A percentile compares a stretch with the other conserved stretches of the same genome.
Evolutionary conservation across 2,329 filamentous ascomycete genomes (phyloP).

Genomic region (Cryphonectria parasitica): DNA sequence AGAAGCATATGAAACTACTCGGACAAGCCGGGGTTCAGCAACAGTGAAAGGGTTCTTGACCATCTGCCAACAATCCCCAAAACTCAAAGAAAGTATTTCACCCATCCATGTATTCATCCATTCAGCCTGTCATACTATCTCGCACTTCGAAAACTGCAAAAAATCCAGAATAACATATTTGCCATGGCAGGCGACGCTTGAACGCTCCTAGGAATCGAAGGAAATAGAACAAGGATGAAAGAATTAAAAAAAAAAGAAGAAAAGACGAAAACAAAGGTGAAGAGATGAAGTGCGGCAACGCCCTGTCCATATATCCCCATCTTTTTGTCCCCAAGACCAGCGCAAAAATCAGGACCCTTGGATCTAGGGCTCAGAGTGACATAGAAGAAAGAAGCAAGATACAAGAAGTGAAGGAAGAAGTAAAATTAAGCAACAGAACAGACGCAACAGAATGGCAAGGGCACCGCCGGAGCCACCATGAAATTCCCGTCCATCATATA

Average conservation of each 20-base stretch:
- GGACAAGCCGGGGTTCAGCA: no score
- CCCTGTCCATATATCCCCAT: not conserved
- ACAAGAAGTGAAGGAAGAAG: slow-evolving; percentile 1
- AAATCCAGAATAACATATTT: not conserved
- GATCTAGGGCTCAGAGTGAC: not conserved
- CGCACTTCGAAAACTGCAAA: not conserved
- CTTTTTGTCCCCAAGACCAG: not conserved
- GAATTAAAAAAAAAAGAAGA: not conserved
- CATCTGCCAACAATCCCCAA: not conserved
- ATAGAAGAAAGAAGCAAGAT: not conserved
- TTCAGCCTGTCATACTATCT: not conserved
- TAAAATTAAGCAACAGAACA: not conserved
- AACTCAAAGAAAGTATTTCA: not conserved
- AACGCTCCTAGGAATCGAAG: not conserved
- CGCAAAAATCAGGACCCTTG: not conserved
- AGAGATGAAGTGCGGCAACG: not conserved
- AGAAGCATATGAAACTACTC: no score
- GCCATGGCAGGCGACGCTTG: not conserved
- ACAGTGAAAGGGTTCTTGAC: no score
- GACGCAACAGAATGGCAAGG: not conserved
- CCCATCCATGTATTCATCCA: not conserved
- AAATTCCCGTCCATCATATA: not conserved
- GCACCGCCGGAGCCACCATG: not conserved
- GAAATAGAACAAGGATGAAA: not conserved
- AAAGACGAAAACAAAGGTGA: not conserved